Conservation (phyloP, 768 basidiomycete species). For the Agaricus subrufescens region DNA sequence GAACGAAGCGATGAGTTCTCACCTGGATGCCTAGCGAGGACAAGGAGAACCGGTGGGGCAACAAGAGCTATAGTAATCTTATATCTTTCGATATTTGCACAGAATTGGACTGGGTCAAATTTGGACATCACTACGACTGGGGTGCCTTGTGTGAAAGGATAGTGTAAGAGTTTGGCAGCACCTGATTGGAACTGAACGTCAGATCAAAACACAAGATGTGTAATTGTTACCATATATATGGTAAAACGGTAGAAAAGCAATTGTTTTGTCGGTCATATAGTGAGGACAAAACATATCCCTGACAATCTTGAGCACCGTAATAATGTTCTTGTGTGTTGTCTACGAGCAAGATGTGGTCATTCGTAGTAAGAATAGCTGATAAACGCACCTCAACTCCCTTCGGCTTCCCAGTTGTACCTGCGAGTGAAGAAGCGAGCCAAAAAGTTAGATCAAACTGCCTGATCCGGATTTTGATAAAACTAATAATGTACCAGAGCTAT, state of each 20-base stretch:
- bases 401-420: conserved; percentile 74
- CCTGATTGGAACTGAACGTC: conserved; percentile 28
- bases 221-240: conserved; percentile 34
- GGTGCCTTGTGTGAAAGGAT: conserved; percentile 45
- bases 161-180: conserved; percentile 56
- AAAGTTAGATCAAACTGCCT: neutral
- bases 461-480: neutral
- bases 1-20: conserved; percentile 16
- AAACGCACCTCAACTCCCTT: conserved; percentile 55
- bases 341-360: conserved; percentile 14
- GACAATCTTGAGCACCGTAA: conserved; percentile 50
- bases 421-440: neutral
- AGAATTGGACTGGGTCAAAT: conserved; percentile 71
- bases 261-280: conserved; percentile 41
- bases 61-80: conserved; percentile 52
- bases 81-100: conserved; percentile 61
- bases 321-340: conserved; percentile 70
- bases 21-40: conserved; percentile 67
- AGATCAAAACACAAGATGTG: neutral
- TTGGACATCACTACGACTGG: conserved; percentile 56
- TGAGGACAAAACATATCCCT: conserved; percentile 37
- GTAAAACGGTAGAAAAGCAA: conserved; percentile 63
- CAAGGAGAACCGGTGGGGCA: conserved; percentile 83
- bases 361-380: neutral
- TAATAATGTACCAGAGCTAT: conserved; percentile 33